These are phyloP conservation scores for Larix kaempferi DNA, from an alignment of 75 land plant species.

Conservation along the genomic window DNA sequence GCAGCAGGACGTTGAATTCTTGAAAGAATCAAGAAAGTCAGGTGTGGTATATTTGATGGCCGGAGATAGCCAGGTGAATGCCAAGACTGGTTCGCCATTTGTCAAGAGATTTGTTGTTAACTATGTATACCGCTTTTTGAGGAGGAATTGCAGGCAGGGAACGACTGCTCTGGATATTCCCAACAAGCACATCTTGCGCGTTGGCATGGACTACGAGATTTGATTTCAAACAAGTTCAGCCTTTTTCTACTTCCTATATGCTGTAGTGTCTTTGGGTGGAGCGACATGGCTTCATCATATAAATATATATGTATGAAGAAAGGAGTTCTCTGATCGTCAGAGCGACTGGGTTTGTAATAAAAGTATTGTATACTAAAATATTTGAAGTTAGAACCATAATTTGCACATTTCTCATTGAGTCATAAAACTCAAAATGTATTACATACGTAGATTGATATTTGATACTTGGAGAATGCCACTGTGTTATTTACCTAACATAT, in stretches of 20 bases:
- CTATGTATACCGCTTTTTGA: constrained; percentile 35
- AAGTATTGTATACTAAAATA: background rate
- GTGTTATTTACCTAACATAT: too few species aligned
- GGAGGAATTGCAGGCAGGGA: constrained; percentile 42
- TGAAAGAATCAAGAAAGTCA: constrained; percentile 14
- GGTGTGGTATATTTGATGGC: constrained; percentile 61
- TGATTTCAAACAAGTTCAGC: background rate
- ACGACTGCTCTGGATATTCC: constrained; percentile 38
- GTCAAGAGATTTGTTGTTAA: constrained; percentile 44
- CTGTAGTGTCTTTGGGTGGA: too few species aligned
- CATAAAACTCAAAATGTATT: too few species aligned
- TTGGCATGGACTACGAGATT: constrained; percentile 52
- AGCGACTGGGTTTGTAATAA: background rate
- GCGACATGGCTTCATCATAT: background rate
- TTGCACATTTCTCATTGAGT: too few species aligned
- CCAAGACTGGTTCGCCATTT: constrained; percentile 18
- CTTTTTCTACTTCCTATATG: too few species aligned
- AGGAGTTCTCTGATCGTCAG: background rate
- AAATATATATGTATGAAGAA: background rate
- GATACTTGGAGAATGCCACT: too few species aligned
- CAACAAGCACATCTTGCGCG: constrained; percentile 37
- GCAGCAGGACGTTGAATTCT: background rate
- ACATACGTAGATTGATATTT: too few species aligned
- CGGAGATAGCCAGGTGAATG: constrained; percentile 54
- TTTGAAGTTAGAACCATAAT: too few species aligned